These are phyloP conservation scores for Leishmania aethiopica DNA, from an alignment of 208 protist species.

Conservation along the genomic window DNA sequence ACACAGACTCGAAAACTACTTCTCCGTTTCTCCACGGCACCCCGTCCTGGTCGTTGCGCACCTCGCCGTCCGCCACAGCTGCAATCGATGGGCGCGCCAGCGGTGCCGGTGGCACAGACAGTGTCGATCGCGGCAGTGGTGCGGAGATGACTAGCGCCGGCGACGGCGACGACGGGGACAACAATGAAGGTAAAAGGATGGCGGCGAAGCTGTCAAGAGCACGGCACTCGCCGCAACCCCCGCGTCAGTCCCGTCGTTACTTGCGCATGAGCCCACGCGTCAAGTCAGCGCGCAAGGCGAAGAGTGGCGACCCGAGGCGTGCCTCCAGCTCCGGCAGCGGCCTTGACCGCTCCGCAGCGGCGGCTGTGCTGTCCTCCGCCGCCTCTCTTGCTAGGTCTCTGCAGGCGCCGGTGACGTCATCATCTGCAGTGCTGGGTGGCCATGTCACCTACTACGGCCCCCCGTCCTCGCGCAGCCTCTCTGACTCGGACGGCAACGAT, in stretches of 20 bases:
- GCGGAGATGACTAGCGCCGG: background rate
- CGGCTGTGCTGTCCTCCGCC: background rate
- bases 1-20: background rate
- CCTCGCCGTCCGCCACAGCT: background rate
- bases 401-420: background rate
- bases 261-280: background rate
- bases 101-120: background rate
- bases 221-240: background rate
- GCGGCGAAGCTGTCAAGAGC: background rate
- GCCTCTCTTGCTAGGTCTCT: background rate
- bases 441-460: slow-evolving; percentile 6
- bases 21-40: background rate
- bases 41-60: background rate
- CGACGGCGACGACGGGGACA: background rate
- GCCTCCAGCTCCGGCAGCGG: background rate
- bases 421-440: background rate
- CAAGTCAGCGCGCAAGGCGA: background rate
- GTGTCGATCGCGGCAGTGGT: background rate
- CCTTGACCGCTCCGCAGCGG: background rate
- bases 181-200: background rate
- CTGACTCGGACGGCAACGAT: background rate
- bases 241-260: background rate
- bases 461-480: background rate
- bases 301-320: too few species aligned
- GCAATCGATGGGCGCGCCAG: background rate